Percentiles rank a stretch among this genome's conserved stretches.
Evolutionary conservation across 2,329 filamentous ascomycete genomes (phyloP).

Genomic region (Nemania sp.): DNA sequence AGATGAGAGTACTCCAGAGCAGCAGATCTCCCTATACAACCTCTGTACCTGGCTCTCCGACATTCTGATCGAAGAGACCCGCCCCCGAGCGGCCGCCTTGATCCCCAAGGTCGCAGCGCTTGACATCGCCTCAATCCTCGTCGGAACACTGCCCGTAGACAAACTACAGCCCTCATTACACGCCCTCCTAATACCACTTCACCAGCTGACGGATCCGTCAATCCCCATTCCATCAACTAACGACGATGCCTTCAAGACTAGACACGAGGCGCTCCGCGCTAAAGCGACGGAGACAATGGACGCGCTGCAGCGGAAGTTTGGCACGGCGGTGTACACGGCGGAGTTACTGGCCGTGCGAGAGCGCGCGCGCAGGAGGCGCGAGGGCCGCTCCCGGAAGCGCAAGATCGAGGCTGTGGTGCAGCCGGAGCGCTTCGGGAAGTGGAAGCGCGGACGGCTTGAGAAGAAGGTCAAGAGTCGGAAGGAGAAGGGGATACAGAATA

Average conservation of each 20-base stretch:
- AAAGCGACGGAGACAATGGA: conserved; percentile 84
- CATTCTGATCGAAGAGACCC: conserved; percentile 80
- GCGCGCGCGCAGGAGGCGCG: conserved; percentile 76
- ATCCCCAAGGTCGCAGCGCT: conserved; percentile 81
- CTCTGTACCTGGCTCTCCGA: conserved; percentile 83
- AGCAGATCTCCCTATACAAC: conserved; percentile 68
- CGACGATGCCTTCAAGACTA: conserved; percentile 75
- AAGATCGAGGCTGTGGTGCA: conserved; percentile 87
- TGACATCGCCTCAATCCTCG: conserved; percentile 77
- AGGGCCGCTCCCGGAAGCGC: conserved; percentile 83
- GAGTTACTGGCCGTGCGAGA: conserved; percentile 79
- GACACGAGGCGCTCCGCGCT: conserved; percentile 77
- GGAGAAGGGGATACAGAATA: conserved; percentile 79
- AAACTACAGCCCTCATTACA: conserved; percentile 73
- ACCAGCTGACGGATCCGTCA: conserved; percentile 84
- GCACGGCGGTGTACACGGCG: conserved; percentile 81
- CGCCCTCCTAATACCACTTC: conserved; percentile 70
- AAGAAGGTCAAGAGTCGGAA: conserved; percentile 86
- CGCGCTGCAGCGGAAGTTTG: conserved; percentile 84
- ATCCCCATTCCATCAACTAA: conserved; percentile 78
- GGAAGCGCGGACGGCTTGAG: conserved; percentile 86
- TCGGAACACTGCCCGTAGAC: conserved; percentile 68
- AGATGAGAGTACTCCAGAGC: conserved; percentile 44
- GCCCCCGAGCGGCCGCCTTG: conserved; percentile 72
- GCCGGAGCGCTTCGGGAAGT: conserved; percentile 81